Base-by-base conservation (phyloP, 1,284 basidiomycete genomes). In the Thecaphora thlaspeos region DNA sequence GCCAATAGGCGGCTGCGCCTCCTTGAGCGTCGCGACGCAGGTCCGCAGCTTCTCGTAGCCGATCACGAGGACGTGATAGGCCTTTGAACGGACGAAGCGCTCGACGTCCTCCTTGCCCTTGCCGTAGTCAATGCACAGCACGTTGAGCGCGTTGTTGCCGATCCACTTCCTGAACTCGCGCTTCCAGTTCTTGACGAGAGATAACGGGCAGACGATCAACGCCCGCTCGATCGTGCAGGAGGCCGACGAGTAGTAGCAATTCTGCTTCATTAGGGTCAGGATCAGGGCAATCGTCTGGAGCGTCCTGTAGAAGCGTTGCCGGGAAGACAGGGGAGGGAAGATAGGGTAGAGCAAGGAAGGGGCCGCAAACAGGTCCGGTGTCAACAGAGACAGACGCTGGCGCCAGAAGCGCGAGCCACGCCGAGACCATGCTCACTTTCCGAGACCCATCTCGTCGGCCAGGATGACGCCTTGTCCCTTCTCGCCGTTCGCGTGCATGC, bases 381-480 rank as follows among this genome's bases (percentile, higher is more conserved):
- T n/a, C n/a, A n/a, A n/a, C n/a, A n/a, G n/a, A n/a, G n/a, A n/a
- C n/a, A n/a, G n/a, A n/a, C n/a, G n/a, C n/a, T n/a, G n/a, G n/a
- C n/a, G n/a, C n/a, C n/a, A n/a, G n/a, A n/a, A n/a, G n/a, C n/a
- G n/a, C n/a, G n/a, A n/a, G 32, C 32, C 4, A 17, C 32, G 32
- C 9, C 32, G 10, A 7, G 32, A 34, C 32, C n/a, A n/a, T n/a
- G n/a, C n/a, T 34, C 32, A 34, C 32, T 94, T 94, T 23, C 82
- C 81, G 77, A 79, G 66, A 26, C 95, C 94, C 94, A 97, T 98
- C 80, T 95, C 94, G 77, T 98, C 94, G 0, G 94, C 94, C 94
- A 99, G 97, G 78, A 99, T 99, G 73, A 94, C 97, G 0, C 93
- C 89, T 60, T 89, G 87, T 68, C 94, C 94, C 71, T 91, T 91